Percentiles rank a stretch among this genome's conserved stretches.
Conservation (phyloP, 2,329 filamentous ascomycete species). For the Colletotrichum liaoningense region DNA sequence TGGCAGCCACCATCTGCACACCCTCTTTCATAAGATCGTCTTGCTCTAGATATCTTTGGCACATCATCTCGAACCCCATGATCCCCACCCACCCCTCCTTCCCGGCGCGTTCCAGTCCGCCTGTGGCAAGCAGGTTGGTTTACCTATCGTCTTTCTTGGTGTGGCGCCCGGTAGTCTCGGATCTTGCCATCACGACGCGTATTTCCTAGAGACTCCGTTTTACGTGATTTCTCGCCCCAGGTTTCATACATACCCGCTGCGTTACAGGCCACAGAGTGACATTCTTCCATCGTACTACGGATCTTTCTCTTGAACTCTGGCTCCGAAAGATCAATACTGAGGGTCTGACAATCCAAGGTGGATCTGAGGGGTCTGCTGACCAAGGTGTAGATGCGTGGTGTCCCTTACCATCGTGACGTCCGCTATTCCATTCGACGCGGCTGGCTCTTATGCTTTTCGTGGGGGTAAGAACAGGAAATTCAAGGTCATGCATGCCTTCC, state of each 20-base stretch:
- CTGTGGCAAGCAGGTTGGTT: not conserved
- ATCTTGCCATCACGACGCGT: slow-evolving; percentile 29
- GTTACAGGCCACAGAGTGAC: slow-evolving; percentile 24
- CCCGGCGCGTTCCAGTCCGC: slow-evolving; percentile 27
- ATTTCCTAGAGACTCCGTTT: not conserved
- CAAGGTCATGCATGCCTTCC: not conserved
- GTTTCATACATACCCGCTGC: slow-evolving; percentile 9
- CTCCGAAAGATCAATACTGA: not conserved
- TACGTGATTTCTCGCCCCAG: not conserved
- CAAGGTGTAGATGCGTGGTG: not conserved
- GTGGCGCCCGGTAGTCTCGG: slow-evolving; percentile 33
- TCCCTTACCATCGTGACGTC: not conserved
- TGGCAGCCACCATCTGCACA: slow-evolving; percentile 23
- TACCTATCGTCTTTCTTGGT: not conserved
- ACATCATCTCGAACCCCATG: slow-evolving; percentile 31
- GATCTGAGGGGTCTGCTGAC: slow-evolving; percentile 21
- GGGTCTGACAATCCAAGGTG: not conserved
- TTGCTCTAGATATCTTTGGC: slow-evolving; percentile 25
- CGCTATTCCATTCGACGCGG: not conserved
- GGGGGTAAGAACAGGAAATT: not conserved
- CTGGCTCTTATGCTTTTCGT: not conserved
- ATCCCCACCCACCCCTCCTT: slow-evolving; percentile 34
- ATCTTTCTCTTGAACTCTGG: not conserved
- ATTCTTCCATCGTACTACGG: not conserved
- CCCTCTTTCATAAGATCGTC: slow-evolving; percentile 34